These are phyloP conservation scores for Naganishia vishniacii DNA, from an alignment of 768 basidiomycete species.

Conservation along the genomic window DNA sequence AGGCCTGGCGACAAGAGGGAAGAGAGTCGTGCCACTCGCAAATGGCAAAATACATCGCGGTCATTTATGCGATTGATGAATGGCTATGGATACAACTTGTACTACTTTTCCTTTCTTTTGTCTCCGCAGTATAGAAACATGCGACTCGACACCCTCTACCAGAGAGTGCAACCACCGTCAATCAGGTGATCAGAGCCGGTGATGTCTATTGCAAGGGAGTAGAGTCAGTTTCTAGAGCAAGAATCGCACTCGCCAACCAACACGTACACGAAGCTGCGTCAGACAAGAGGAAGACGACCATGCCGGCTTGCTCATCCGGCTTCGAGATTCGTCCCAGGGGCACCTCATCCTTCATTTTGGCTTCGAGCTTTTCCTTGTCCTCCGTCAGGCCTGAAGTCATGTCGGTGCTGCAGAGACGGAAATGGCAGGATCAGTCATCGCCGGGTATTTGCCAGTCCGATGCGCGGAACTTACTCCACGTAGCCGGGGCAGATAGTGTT, in stretches of 20 bases:
- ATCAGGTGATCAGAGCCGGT: conserved; percentile 38
- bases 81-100: conserved; percentile 17
- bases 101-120: neutral
- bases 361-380: conserved; percentile 27
- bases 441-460: neutral
- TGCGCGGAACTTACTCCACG: conserved; percentile 30
- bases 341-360: conserved; percentile 23
- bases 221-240: too few relatives aligned
- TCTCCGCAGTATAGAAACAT: neutral
- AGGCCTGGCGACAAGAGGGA: too few relatives aligned
- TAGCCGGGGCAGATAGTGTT: conserved; percentile 36
- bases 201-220: conserved; percentile 29
- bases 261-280: conserved; percentile 41
- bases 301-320: conserved; percentile 41
- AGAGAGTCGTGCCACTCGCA: too few relatives aligned
- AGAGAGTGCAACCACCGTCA: conserved; percentile 37
- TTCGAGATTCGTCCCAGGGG: conserved; percentile 33
- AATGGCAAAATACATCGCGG: too few relatives aligned
- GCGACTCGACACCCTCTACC: conserved; percentile 24
- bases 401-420: conserved; percentile 32
- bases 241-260: too few relatives aligned
- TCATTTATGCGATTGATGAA: too few relatives aligned
- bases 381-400: conserved; percentile 36
- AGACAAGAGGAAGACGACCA: conserved; percentile 39
- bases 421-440: neutral